phyloP scores from a whole-genome alignment of 2,329 filamentous ascomycete species.

The Aureobasidium namibiae region DNA sequence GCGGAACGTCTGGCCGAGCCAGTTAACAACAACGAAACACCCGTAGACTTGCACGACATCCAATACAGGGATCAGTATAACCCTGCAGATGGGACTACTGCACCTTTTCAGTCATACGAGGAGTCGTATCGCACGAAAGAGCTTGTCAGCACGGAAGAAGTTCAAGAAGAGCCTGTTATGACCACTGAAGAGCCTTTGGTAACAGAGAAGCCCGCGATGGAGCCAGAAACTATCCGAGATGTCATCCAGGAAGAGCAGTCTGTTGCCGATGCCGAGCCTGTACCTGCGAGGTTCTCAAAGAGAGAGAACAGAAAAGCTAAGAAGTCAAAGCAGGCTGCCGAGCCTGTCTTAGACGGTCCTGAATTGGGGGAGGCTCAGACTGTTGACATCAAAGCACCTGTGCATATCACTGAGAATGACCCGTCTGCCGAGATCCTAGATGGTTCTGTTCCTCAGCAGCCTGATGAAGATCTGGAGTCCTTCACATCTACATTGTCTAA shows the following conservation, averaged over 20 bases:
- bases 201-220: not conserved
- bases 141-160: not conserved
- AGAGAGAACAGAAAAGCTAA: conserved; percentile 36
- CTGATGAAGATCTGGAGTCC: not conserved
- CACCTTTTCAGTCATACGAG: not conserved
- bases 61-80: not conserved
- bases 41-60: not conserved
- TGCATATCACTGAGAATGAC: not conserved
- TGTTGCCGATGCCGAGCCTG: not conserved
- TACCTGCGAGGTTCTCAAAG: conserved; percentile 28
- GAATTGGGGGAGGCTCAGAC: not conserved
- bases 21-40: not conserved
- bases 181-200: not conserved
- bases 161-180: not conserved
- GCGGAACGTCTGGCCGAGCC: not conserved
- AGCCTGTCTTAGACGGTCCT: not conserved
- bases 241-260: not conserved
- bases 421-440: not conserved
- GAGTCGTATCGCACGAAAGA: not conserved
- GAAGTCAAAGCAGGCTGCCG: conserved; percentile 9
- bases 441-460: no score
- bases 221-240: conserved; percentile 12
- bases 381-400: not conserved
- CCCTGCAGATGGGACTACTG: no score
- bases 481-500: conserved; percentile 19